phyloP scores from a whole-genome alignment of 768 basidiomycete genomes.

The Tulasnella sp. region DNA sequence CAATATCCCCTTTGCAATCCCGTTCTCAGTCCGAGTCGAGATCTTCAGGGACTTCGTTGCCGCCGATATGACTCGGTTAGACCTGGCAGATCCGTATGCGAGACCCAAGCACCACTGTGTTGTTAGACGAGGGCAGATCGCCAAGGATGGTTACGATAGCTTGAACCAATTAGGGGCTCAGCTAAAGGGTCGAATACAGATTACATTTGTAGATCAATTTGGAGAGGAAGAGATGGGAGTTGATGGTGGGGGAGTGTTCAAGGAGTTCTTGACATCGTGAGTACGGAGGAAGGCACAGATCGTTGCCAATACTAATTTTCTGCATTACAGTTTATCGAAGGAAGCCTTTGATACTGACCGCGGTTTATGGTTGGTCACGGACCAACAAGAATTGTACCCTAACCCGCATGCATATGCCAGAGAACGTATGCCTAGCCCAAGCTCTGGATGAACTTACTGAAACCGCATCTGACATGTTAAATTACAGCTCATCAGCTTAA shows the following conservation, averaged over 20 bases:
- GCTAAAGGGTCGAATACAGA: constrained; percentile 73
- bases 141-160: constrained; percentile 85
- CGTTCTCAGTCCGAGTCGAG: constrained; percentile 81
- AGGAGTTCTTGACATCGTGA: constrained; percentile 80
- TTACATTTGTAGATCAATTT: constrained; percentile 87
- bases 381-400: constrained; percentile 89
- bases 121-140: constrained; percentile 64
- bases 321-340: constrained; percentile 51
- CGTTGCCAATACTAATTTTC: neutral
- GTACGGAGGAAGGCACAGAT: constrained; percentile 13
- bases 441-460: too few relatives aligned
- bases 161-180: constrained; percentile 54
- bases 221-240: constrained; percentile 86
- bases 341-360: constrained; percentile 94
- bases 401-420: constrained; percentile 87
- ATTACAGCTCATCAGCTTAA: constrained; percentile 63
- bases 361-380: constrained; percentile 85
- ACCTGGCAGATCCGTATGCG: constrained; percentile 20
- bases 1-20: constrained; percentile 92
- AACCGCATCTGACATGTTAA: neutral
- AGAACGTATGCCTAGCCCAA: constrained; percentile 45
- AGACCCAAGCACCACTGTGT: neutral
- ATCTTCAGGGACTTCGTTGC: constrained; percentile 80
- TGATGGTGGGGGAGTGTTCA: constrained; percentile 95
- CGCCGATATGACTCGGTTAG: constrained; percentile 39